Evolutionary conservation across 257 asterid genomes (phyloP).

Genomic region (Cordia subcordata): DNA sequence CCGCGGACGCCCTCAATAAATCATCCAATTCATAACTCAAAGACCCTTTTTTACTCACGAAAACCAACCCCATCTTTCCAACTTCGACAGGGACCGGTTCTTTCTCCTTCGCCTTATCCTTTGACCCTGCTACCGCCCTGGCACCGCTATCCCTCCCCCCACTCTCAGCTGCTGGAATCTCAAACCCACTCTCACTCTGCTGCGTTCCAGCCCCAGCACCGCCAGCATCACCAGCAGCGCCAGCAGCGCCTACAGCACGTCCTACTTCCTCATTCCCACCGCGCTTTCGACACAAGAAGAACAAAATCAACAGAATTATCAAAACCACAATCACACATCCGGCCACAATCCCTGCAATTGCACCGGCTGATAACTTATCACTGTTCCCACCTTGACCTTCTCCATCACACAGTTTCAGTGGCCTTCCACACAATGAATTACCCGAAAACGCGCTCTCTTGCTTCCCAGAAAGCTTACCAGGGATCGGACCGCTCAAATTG

Average conservation of each 20-base stretch:
- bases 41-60: slow-evolving; percentile 34
- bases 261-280: slow-evolving; percentile 20
- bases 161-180: slow-evolving; percentile 31
- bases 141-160: slow-evolving; percentile 27
- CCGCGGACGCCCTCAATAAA: slow-evolving; percentile 88
- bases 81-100: slow-evolving; percentile 20
- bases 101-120: slow-evolving; percentile 42
- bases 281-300: slow-evolving; percentile 45
- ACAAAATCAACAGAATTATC: slow-evolving; percentile 37
- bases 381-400: slow-evolving; percentile 6
- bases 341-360: slow-evolving; percentile 79
- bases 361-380: slow-evolving; percentile 65
- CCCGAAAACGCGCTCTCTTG: slow-evolving; percentile 53
- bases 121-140: slow-evolving; percentile 37
- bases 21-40: slow-evolving; percentile 70
- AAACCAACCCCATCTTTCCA: slow-evolving; percentile 51
- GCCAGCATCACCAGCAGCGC: no score
- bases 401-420: slow-evolving; percentile 46
- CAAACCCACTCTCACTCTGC: slow-evolving; percentile 33
- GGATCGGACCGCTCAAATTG: slow-evolving; percentile 59
- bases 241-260: slow-evolving; percentile 27
- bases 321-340: slow-evolving; percentile 57
- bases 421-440: slow-evolving; percentile 72
- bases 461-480: slow-evolving; percentile 42
- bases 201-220: no score